Conservation (phyloP, 495 filamentous ascomycete species). For the Tirmania nivea region DNA sequence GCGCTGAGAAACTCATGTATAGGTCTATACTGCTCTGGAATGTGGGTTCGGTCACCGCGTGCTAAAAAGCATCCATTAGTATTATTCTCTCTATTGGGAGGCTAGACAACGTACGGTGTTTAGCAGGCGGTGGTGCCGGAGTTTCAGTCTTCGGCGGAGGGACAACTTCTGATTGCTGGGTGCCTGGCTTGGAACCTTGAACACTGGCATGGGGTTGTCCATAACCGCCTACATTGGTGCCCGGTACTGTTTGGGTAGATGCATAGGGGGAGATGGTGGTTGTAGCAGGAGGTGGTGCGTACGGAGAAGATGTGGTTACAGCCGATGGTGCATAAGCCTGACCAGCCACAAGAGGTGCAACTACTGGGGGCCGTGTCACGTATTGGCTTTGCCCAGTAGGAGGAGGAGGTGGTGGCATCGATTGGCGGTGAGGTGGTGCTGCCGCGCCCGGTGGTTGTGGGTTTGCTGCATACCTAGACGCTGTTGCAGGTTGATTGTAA, state of each 20-base stretch:
- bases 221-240: slow-evolving; percentile 12
- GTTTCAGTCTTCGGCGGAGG: slow-evolving; percentile 28
- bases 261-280: slow-evolving; percentile 25
- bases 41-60: slow-evolving; percentile 74
- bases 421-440: slow-evolving; percentile 57
- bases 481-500: slow-evolving; percentile 25
- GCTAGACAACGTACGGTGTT: slow-evolving; percentile 38
- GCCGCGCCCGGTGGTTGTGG: slow-evolving; percentile 39
- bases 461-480: slow-evolving; percentile 30
- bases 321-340: neutral
- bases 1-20: slow-evolving; percentile 59
- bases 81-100: neutral
- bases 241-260: slow-evolving; percentile 21
- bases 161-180: slow-evolving; percentile 25
- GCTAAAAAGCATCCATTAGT: slow-evolving; percentile 25
- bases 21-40: slow-evolving; percentile 49
- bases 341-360: neutral
- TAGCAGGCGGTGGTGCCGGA: slow-evolving; percentile 30
- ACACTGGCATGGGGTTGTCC: slow-evolving; percentile 21
- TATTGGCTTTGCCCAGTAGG: slow-evolving; percentile 16
- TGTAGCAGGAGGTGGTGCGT: neutral
- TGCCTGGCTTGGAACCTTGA: slow-evolving; percentile 17
- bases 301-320: too few species aligned
- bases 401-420: slow-evolving; percentile 53
- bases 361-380: neutral